phyloP scores from a whole-genome alignment of 768 basidiomycete species.

The Russula emetica region DNA sequence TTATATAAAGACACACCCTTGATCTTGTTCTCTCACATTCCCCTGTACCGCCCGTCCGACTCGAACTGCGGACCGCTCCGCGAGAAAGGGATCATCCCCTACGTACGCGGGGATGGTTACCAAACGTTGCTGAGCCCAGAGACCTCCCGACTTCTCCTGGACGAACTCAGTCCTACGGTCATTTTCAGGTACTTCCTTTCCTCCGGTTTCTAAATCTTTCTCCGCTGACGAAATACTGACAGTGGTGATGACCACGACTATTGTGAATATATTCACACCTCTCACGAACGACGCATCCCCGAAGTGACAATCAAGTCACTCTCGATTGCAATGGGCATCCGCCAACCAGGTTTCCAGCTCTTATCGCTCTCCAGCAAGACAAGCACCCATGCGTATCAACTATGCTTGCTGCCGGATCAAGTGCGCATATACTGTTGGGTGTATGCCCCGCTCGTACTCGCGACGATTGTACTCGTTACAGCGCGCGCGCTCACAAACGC shows the following conservation, averaged over 20 bases:
- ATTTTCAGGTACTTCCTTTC: conserved; percentile 61
- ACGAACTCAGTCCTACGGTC: conserved; percentile 56
- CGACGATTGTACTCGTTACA: conserved; percentile 53
- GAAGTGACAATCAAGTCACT: conserved; percentile 89
- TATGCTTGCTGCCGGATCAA: conserved; percentile 84
- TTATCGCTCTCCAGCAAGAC: conserved; percentile 58
- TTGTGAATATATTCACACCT: conserved; percentile 67
- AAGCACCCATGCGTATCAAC: conserved; percentile 47
- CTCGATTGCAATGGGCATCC: conserved; percentile 86
- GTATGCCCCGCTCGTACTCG: conserved; percentile 64
- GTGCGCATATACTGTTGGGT: conserved; percentile 64
- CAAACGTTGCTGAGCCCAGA: conserved; percentile 76
- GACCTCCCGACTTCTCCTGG: conserved; percentile 62
- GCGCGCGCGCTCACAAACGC: neutral
- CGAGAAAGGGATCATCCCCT: conserved; percentile 68
- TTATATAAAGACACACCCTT: conserved; percentile 12
- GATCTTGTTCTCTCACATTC: conserved; percentile 69
- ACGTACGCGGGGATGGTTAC: conserved; percentile 74
- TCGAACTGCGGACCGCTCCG: conserved; percentile 72
- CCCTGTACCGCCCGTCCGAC: conserved; percentile 68
- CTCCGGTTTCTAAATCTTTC: too few species aligned
- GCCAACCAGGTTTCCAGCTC: conserved; percentile 83
- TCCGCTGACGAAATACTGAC: conserved; percentile 2
- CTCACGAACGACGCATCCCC: conserved; percentile 37
- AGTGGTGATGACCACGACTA: conserved; percentile 97